Evolutionary conservation across 768 basidiomycete species (phyloP), one percentile per base, ranked within the genome.

Genomic region (Lanmaoa pseudosensibilis): DNA sequence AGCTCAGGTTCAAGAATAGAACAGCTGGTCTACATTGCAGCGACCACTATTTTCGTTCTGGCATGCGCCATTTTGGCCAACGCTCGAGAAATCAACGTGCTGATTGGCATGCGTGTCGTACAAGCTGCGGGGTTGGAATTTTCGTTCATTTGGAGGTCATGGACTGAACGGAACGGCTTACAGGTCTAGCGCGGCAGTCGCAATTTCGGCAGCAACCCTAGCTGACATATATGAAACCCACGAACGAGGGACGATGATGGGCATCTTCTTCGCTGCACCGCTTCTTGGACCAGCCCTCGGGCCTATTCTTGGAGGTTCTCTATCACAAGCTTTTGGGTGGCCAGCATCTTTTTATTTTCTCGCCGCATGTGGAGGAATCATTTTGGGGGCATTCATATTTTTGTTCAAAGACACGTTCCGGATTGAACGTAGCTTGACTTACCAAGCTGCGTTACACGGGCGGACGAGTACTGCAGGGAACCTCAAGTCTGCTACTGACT

Each of bases 391-490:
- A 19, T 90, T 92, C 69, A 52, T 87, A 34, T 69, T 86, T 23
- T 75, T 87, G 65, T 90, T 94, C 75, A 83, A 81, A 55, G 92
- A 95, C 64, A 92, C 92, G 1, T 95, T 90, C 74, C 82, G 92
- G 18, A 75, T 80, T 52, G 90, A 94, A 65, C 86, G 94, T 43
- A 94, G 92, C 52, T 72, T 89, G 23, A 82, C 84, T 3, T 96
- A 94, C 69, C 89, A 90, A 66, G 77, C 78, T 37, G 84, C 85
- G 0, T 73, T 90, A 41, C 80, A 75, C 57, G 73, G 77, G 46
- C 77, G 79, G 18, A 54, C 75, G 6, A 70, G 69, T 41, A 66
- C 68, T 12, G 52, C 52, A 33, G 60, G 59, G 37, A 50, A 40
- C 2, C 59, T 65, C 23, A 60, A 69, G 51, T 51, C 66, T 38